phyloP scores from a whole-genome alignment of 75 land plant species.

The Cunninghamia lanceolata region DNA sequence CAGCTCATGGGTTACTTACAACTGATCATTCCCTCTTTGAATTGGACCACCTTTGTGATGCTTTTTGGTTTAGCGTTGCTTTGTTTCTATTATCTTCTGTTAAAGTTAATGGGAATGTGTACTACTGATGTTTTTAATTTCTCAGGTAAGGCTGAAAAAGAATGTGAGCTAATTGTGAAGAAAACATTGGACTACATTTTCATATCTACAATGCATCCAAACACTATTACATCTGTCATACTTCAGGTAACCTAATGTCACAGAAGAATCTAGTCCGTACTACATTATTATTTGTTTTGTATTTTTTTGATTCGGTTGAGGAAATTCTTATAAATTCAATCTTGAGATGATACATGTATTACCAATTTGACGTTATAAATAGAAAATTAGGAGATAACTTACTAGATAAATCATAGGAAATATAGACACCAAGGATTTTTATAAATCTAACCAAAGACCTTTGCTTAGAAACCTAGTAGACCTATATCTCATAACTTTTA shows the following conservation, averaged over 20 bases:
- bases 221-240: slow-evolving; percentile 81
- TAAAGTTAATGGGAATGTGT: neutral
- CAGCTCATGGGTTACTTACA: neutral
- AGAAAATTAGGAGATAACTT: neutral
- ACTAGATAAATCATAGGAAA: neutral
- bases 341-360: neutral
- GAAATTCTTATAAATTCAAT: neutral
- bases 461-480: neutral
- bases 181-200: slow-evolving; percentile 78
- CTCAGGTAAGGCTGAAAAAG: slow-evolving; percentile 75
- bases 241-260: slow-evolving; percentile 51
- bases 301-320: neutral
- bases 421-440: neutral
- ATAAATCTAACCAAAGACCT: neutral
- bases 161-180: slow-evolving; percentile 72
- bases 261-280: neutral
- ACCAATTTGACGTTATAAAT: neutral
- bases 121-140: neutral
- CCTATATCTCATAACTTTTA: neutral
- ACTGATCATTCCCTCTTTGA: neutral
- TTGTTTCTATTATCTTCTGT: neutral
- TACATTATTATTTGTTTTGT: neutral
- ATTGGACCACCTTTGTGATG: neutral
- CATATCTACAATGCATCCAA: slow-evolving; percentile 73
- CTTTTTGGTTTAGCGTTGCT: neutral